Percentiles rank a stretch among this genome's conserved stretches.
These are phyloP conservation scores for Xylariales sp. DNA, from an alignment of 2,329 filamentous ascomycete genomes.

Conservation along the genomic window DNA sequence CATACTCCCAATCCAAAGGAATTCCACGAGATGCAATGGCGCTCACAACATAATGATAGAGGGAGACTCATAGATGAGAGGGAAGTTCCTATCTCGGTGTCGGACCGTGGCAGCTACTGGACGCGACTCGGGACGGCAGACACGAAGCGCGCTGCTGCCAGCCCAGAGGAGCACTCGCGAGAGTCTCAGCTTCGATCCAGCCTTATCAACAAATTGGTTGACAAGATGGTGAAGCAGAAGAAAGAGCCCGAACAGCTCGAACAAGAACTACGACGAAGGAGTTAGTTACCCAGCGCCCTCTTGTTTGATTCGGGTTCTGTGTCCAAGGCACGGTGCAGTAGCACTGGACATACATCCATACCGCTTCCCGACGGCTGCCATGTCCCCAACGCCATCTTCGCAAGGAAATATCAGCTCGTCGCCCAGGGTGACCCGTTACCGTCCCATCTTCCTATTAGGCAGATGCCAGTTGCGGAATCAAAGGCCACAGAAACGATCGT, in stretches of 20 bases:
- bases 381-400: slow-evolving; percentile 40
- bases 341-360: slow-evolving; percentile 12
- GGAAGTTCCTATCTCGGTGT: slow-evolving; percentile 18
- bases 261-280: slow-evolving; percentile 22
- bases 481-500: slow-evolving; percentile 32
- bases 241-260: slow-evolving; percentile 12
- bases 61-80: slow-evolving; percentile 32
- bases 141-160: slow-evolving; percentile 14
- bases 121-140: slow-evolving; percentile 16
- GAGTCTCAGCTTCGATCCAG: slow-evolving; percentile 17
- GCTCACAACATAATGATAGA: slow-evolving; percentile 17
- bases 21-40: slow-evolving; percentile 38
- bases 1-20: slow-evolving; percentile 32
- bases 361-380: slow-evolving; percentile 30
- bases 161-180: slow-evolving; percentile 14
- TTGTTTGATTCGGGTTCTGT: slow-evolving; percentile 16
- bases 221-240: slow-evolving; percentile 15
- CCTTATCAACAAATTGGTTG: slow-evolving; percentile 18
- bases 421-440: slow-evolving; percentile 28
- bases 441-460: slow-evolving; percentile 25
- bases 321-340: slow-evolving; percentile 15
- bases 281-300: slow-evolving; percentile 21
- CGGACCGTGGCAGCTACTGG: slow-evolving; percentile 13
- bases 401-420: slow-evolving; percentile 36
- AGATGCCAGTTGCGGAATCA: slow-evolving; percentile 37